Base-by-base conservation (phyloP, 805 yeast species). In the Zygosaccharomyces lentus region DNA sequence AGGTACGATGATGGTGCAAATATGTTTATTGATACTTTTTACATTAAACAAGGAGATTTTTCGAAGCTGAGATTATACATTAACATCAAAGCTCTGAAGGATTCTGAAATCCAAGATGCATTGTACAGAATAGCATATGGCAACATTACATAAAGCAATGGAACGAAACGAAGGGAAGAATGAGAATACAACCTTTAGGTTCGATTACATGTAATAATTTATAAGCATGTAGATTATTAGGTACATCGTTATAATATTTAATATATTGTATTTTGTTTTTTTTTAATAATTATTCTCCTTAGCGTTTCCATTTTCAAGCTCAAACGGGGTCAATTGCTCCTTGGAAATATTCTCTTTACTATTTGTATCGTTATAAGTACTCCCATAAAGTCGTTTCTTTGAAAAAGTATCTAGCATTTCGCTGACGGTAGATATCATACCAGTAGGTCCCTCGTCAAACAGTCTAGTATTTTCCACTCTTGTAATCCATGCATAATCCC, bases 361-460 rank as follows among this genome's bases (percentile, higher is more conserved):
- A 21, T 30, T 17, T 10, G 29, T n/a, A 10, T 38, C 26, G 13
- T 16, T 26, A 9, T n/a, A 17, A 24, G 27, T 13, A 25, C 12
- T 17, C 16, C 27, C 32, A 37, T 23, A 30, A 12, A 40, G 30
- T 17, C 47, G 46, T 9, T 61, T 60, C 40, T 60, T 68, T 5
- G 64, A 65, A 43, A 78, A 66, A 41, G 67, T 70, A 12, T 75
- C 80, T 31, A 79, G 66, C 67, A 76, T 68, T 46, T 81, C 87
- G 34, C 82, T 76, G 4, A 83, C 76, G 15, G 84, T 81, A 17
- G 81, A 74, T 16, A 84, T 66, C 70, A 83, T 68, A 0, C 90
- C 89, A 0, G 90, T 79, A 0, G 89, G 86, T 0, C 90, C 90
- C 31, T 81, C 82, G 63, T 67, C 72, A 47, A 71, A 68, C 3